phyloP scores from a whole-genome alignment of 176 grass and related monocot genomes.

The Poa pratensis region DNA sequence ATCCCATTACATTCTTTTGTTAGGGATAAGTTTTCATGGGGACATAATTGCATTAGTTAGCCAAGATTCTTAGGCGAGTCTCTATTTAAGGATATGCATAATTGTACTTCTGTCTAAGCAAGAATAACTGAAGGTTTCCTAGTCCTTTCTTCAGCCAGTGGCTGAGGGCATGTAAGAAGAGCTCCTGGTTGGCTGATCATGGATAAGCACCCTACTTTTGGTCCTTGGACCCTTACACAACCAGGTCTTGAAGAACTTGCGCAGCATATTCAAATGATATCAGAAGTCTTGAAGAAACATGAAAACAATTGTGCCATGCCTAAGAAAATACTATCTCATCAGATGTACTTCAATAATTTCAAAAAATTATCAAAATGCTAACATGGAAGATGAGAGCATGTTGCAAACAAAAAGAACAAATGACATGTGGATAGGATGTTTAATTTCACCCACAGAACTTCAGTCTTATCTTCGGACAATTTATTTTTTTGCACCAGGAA shows the following conservation, averaged over 20 bases:
- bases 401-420: not conserved
- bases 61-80: not conserved
- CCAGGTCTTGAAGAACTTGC: not conserved
- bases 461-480: not conserved
- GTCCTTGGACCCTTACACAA: not conserved
- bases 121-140: not conserved
- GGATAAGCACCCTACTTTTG: not conserved
- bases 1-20: not conserved
- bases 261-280: not conserved
- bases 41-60: not conserved
- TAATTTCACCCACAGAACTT: not conserved
- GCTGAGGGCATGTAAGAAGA: not conserved
- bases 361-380: not conserved
- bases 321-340: not conserved
- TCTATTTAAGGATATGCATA: not conserved
- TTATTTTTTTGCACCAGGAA: conserved; percentile 46
- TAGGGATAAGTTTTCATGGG: not conserved
- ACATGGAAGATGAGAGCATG: not conserved
- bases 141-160: not conserved
- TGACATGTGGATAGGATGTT: not conserved
- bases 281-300: not conserved
- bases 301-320: not conserved
- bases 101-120: not conserved
- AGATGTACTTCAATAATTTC: not conserved
- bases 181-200: not conserved